phyloP scores from a whole-genome alignment of 2,329 filamentous ascomycete species.

The Exophiala sideris region DNA sequence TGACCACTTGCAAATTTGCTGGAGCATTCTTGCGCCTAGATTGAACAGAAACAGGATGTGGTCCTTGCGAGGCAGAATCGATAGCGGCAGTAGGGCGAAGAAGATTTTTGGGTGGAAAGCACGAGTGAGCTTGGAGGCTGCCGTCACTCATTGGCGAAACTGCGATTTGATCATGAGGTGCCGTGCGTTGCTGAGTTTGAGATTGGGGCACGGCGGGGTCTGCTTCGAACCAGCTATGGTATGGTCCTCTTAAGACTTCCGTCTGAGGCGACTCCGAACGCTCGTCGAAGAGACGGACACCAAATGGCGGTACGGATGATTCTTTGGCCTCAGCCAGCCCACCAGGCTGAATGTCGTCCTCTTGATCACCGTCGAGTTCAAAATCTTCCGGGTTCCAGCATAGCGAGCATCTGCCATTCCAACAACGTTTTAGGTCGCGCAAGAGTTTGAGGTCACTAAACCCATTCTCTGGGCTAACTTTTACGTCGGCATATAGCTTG shows the following conservation, averaged over 20 bases:
- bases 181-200: conserved; percentile 23
- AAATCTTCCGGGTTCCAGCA: conserved; percentile 81
- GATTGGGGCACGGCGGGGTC: conserved; percentile 43
- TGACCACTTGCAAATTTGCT: conserved; percentile 30
- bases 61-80: conserved; percentile 34
- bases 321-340: conserved; percentile 58
- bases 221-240: conserved; percentile 21
- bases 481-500: conserved; percentile 52
- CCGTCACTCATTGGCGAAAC: conserved; percentile 43
- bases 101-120: conserved; percentile 52
- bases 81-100: conserved; percentile 19
- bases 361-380: conserved; percentile 57
- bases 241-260: conserved; percentile 12
- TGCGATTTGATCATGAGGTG: conserved; percentile 25
- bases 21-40: conserved; percentile 31
- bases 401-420: conserved; percentile 82
- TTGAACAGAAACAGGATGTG: conserved; percentile 42
- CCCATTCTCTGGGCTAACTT: conserved; percentile 50
- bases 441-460: conserved; percentile 78
- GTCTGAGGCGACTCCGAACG: conserved; percentile 9
- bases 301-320: conserved; percentile 2
- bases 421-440: conserved; percentile 92
- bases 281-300: not conserved
- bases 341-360: conserved; percentile 70
- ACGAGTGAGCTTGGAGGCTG: conserved; percentile 58